Evolutionary conservation across 2,329 filamentous ascomycete genomes (phyloP), one percentile per base, ranked within the genome.

Genomic region (Diaporthe sp.): DNA sequence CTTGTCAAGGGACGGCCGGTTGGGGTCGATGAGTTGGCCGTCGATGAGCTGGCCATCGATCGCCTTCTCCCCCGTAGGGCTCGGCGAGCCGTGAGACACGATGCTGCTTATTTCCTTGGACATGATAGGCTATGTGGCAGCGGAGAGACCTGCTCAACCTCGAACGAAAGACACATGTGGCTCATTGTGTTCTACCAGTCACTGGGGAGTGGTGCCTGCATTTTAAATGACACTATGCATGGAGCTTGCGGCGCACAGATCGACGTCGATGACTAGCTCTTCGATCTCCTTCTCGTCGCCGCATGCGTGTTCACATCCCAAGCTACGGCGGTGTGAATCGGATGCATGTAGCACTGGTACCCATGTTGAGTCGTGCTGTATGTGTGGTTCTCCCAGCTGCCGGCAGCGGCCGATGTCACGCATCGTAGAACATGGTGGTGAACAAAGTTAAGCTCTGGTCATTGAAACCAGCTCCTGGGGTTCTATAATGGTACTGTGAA

Each of bases 51-150:
- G 60, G 25, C 58, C 58, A 15, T 64, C 58, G 25, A 64, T 50
- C 28, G 12, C 10, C 42, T 25, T 50, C 19, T 66, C 61, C 61
- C 61, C 30, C 1, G 61, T 50, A 1, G 61, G 61, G 1, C 42
- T 66, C 5, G 61, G 61, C 25, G 61, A 66, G 61, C 61, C 61
- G 22, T 50, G 28, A 8, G 61, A 66, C 30, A 45, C 25, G 42
- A 66, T 50, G 28, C 61, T 66, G 61, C 61, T 66, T n/a, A 66
- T 50, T 50, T 66, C 61, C 30, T 66, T 66, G 42, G 61, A 66
- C 61, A 66, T 66, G n/a, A 35, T 50, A 42, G 61, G 61, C 61
- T 66, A 66, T 35, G 61, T 64, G 42, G 42, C 30, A 10, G 22
- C 19, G 28, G 61, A 50, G 61, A 66, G 61, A 35, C 42, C 61